Conservation (phyloP, 371 early-diverging fungal genomes). For the Apophysomyces ossiformis region DNA sequence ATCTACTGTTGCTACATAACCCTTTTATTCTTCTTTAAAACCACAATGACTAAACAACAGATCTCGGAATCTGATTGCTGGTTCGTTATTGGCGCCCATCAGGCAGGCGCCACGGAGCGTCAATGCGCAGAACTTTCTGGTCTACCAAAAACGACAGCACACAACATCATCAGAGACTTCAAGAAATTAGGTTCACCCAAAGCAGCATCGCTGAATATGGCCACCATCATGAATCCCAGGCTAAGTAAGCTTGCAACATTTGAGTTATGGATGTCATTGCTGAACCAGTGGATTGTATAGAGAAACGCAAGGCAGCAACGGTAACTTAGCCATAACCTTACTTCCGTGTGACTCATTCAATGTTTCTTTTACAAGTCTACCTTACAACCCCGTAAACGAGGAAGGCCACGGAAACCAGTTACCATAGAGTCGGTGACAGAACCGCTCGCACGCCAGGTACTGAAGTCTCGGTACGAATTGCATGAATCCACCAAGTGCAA, state of each 20-base stretch:
- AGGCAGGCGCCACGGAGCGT: constrained; percentile 35
- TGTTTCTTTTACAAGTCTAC: background rate
- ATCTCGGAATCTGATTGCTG: constrained; percentile 32
- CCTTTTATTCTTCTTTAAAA: background rate
- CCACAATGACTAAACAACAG: constrained; percentile 8
- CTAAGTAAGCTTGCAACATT: constrained; percentile 16
- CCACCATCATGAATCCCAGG: constrained; percentile 10
- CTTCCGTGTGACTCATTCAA: background rate
- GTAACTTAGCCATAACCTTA: background rate
- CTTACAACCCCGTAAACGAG: constrained; percentile 32
- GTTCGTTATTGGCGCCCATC: constrained; percentile 36
- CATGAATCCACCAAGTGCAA: constrained; percentile 8
- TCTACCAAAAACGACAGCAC: constrained; percentile 22
- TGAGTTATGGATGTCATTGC: background rate
- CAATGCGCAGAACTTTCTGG: constrained; percentile 29
- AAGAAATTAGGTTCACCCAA: constrained; percentile 30
- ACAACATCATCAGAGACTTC: constrained; percentile 28
- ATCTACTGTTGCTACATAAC: background rate
- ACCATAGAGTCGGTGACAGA: constrained; percentile 4
- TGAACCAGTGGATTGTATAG: background rate
- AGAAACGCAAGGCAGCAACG: constrained; percentile 1
- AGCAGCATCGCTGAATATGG: constrained; percentile 12
- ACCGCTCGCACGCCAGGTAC: background rate
- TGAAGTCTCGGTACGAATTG: constrained; percentile 5
- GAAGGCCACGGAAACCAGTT: constrained; percentile 32